Evolutionary conservation across 2,329 filamentous ascomycete genomes (phyloP).

Genomic region (Ophiostoma perfectum): DNA sequence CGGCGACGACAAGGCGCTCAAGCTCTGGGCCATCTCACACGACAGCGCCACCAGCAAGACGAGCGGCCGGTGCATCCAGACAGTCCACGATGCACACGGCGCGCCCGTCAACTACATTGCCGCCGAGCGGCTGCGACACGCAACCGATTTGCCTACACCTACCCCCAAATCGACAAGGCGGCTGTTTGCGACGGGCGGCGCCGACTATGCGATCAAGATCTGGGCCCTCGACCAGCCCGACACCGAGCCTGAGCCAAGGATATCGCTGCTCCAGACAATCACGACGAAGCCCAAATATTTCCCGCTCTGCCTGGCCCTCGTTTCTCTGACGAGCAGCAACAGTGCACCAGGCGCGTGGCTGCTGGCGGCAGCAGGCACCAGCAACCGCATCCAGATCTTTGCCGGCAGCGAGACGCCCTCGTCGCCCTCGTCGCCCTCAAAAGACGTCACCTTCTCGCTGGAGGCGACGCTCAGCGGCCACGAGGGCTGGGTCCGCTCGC

Average conservation of each 20-base stretch:
- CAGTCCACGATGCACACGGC: conserved; percentile 61
- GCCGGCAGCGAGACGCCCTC: conserved; percentile 39
- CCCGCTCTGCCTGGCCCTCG: conserved; percentile 68
- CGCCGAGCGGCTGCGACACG: conserved; percentile 17
- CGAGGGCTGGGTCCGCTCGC: conserved; percentile 87
- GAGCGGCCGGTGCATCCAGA: conserved; percentile 43
- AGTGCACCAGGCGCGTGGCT: conserved; percentile 41
- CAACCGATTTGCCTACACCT: background rate
- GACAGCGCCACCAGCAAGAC: no score
- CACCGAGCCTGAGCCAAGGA: background rate
- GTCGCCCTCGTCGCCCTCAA: conserved; percentile 19
- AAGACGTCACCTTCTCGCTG: conserved; percentile 53
- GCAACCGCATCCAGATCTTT: conserved; percentile 74
- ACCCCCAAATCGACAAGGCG: background rate
- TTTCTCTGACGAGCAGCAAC: conserved; percentile 62
- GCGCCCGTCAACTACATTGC: conserved; percentile 68
- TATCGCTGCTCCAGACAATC: conserved; percentile 73
- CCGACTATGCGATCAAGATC: conserved; percentile 65
- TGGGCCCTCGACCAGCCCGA: conserved; percentile 56
- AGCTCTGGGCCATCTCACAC: conserved; percentile 56
- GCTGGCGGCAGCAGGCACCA: conserved; percentile 82
- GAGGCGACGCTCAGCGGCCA: conserved; percentile 79
- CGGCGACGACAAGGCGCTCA: conserved; percentile 71
- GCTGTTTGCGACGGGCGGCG: conserved; percentile 70
- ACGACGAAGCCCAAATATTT: conserved; percentile 72